A percentile compares a stretch with the other conserved stretches of the same genome.
Evolutionary conservation across 768 basidiomycete genomes (phyloP).

Genomic region (Lanmaoa rubissima): DNA sequence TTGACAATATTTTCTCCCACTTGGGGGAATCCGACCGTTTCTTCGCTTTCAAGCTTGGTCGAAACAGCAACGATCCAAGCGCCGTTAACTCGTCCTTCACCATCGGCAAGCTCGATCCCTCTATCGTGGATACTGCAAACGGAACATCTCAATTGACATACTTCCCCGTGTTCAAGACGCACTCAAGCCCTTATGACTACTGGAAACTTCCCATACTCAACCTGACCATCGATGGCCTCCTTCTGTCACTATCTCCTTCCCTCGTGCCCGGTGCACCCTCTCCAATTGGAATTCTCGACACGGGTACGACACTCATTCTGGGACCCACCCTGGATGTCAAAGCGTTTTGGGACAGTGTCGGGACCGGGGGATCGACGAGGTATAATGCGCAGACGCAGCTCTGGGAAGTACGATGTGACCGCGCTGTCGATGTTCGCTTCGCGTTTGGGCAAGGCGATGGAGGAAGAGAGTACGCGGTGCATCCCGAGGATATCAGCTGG

Average conservation of each 20-base stretch:
- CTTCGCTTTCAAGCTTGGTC: slow-evolving; percentile 52
- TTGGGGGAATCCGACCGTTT: slow-evolving; percentile 41
- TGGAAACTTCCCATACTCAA: slow-evolving; percentile 54
- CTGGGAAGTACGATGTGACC: slow-evolving; percentile 54
- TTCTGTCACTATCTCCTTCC: slow-evolving; percentile 44
- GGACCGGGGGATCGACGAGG: slow-evolving; percentile 37
- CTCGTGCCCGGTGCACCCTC: slow-evolving; percentile 39
- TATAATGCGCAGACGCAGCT: slow-evolving; percentile 35
- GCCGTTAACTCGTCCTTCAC: slow-evolving; percentile 44
- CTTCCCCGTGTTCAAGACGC: slow-evolving; percentile 40
- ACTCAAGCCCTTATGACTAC: slow-evolving; percentile 43
- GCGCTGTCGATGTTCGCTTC: slow-evolving; percentile 45
- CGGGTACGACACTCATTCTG: slow-evolving; percentile 57
- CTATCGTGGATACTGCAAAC: slow-evolving; percentile 21
- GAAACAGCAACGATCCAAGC: slow-evolving; percentile 24
- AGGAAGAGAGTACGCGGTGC: slow-evolving; percentile 40
- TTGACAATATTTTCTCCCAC: slow-evolving; percentile 47
- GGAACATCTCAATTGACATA: slow-evolving; percentile 34
- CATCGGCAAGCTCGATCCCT: slow-evolving; percentile 48
- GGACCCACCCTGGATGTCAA: slow-evolving; percentile 52
- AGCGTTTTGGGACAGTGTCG: slow-evolving; percentile 50
- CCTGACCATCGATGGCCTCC: slow-evolving; percentile 43
- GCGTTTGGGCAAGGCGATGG: slow-evolving; percentile 39
- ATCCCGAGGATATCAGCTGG: slow-evolving; percentile 56
- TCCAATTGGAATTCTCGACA: slow-evolving; percentile 60